Percentiles rank a stretch among this genome's conserved stretches.
Evolutionary conservation across 805 yeast species (phyloP).

Genomic region (Komagataella pastoris): DNA sequence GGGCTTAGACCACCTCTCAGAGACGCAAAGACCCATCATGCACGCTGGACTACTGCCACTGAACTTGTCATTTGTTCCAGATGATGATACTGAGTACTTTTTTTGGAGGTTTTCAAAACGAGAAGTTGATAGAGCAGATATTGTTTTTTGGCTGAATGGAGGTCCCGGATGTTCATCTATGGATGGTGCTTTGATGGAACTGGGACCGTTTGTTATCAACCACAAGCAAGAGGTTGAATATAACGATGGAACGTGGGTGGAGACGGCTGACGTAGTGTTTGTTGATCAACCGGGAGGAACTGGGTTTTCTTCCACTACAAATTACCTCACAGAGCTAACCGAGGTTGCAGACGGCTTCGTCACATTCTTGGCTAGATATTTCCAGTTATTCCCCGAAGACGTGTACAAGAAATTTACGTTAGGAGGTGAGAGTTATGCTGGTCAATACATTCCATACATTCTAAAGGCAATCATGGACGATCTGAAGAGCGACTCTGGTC

Average conservation of each 20-base stretch:
- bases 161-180: slow-evolving; percentile 98
- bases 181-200: slow-evolving; percentile 93
- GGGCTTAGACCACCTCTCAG: slow-evolving; percentile 11
- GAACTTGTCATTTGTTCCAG: slow-evolving; percentile 42
- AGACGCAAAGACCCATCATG: slow-evolving; percentile 32
- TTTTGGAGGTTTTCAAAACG: slow-evolving; percentile 56
- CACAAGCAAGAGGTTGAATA: slow-evolving; percentile 25
- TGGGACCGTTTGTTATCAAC: slow-evolving; percentile 73
- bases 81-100: slow-evolving; percentile 46
- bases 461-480: slow-evolving; percentile 46
- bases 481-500: slow-evolving; percentile 17
- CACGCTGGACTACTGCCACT: slow-evolving; percentile 31
- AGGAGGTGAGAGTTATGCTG: slow-evolving; percentile 96
- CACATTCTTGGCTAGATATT: slow-evolving; percentile 49
- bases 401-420: slow-evolving; percentile 47
- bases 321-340: slow-evolving; percentile 38
- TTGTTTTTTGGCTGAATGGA: slow-evolving; percentile 87
- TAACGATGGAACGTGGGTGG: slow-evolving; percentile 77
- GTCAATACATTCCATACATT: slow-evolving; percentile 88
- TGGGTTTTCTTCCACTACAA: slow-evolving; percentile 63
- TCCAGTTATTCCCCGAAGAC: slow-evolving; percentile 1
- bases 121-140: slow-evolving; percentile 6
- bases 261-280: slow-evolving; percentile 64
- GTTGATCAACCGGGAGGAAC: slow-evolving; percentile 95
- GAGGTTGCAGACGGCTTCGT: slow-evolving; percentile 52